A percentile compares a stretch with the other conserved stretches of the same genome.
Conservation (phyloP, 805 yeast genomes). For the Metschnikowia lochheadii region DNA sequence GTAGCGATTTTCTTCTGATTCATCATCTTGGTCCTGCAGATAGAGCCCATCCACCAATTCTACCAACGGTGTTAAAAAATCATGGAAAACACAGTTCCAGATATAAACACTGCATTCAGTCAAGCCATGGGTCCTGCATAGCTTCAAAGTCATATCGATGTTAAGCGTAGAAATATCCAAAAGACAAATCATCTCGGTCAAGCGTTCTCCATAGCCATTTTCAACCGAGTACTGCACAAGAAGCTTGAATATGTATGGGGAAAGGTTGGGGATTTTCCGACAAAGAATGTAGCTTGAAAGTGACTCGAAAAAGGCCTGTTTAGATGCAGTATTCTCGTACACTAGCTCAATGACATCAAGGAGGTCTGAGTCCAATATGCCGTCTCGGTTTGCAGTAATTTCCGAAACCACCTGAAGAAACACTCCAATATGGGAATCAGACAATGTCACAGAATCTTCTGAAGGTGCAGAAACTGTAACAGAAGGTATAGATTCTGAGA, state of each 20-base stretch:
- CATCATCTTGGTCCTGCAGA: neutral
- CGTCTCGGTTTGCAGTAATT: slow-evolving; percentile 7
- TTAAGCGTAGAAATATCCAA: slow-evolving; percentile 68
- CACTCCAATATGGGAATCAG: neutral
- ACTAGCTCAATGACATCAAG: slow-evolving; percentile 19
- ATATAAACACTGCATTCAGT: slow-evolving; percentile 64
- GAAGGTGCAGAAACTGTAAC: no score
- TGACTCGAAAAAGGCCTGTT: slow-evolving; percentile 44
- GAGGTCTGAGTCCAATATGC: slow-evolving; percentile 6
- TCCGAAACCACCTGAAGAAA: slow-evolving; percentile 17
- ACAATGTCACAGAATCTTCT: no score
- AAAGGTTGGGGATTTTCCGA: slow-evolving; percentile 43
- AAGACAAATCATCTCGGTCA: slow-evolving; percentile 68
- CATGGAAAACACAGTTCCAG: slow-evolving; percentile 66
- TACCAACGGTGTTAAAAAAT: slow-evolving; percentile 65
- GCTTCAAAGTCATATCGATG: slow-evolving; percentile 65
- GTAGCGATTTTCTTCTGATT: slow-evolving; percentile 5
- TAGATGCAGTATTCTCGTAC: slow-evolving; percentile 27
- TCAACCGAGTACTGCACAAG: slow-evolving; percentile 52
- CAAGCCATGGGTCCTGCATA: slow-evolving; percentile 55
- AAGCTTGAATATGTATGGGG: slow-evolving; percentile 61
- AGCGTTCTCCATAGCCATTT: slow-evolving; percentile 37
- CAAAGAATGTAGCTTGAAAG: slow-evolving; percentile 50
- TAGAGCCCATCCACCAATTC: slow-evolving; percentile 41
- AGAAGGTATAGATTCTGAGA: no score